phyloP scores from a whole-genome alignment of 495 filamentous ascomycete genomes.

The Aspergillus campestris region DNA sequence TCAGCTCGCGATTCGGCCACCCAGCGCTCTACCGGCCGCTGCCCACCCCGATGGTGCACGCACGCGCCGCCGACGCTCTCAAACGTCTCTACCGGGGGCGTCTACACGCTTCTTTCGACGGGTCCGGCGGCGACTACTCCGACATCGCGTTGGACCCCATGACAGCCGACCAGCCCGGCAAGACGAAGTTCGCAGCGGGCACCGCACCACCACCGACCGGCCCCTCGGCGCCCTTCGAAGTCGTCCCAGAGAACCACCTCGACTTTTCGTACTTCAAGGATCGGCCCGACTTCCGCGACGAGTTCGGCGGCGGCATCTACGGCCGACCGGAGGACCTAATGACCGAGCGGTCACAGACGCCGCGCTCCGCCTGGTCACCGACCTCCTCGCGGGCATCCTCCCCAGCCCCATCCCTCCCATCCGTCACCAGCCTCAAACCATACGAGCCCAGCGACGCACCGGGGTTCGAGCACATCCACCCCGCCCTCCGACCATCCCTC shows the following conservation, averaged over 20 bases:
- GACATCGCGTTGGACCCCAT: constrained; percentile 74
- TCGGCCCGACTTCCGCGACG: constrained; percentile 77
- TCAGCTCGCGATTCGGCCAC: constrained; percentile 78
- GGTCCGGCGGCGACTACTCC: constrained; percentile 60
- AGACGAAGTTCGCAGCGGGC: constrained; percentile 29
- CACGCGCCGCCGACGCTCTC: constrained; percentile 74
- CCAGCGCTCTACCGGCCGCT: constrained; percentile 83
- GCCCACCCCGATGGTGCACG: constrained; percentile 93
- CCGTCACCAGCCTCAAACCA: constrained; percentile 19
- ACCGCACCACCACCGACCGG: constrained; percentile 4
- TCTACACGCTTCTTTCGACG: constrained; percentile 40
- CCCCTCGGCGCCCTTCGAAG: constrained; percentile 58
- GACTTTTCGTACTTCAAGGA: constrained; percentile 92
- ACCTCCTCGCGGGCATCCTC: constrained; percentile 40
- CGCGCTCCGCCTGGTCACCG: constrained; percentile 44
- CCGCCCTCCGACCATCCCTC: constrained; percentile 29
- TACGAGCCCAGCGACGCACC: constrained; percentile 22
- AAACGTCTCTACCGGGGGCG: constrained; percentile 74
- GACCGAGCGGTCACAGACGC: constrained; percentile 57
- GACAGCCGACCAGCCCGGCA: constrained; percentile 67
- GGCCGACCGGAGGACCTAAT: constrained; percentile 57
- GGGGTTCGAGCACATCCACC: constrained; percentile 20
- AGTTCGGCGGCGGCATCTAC: constrained; percentile 74
- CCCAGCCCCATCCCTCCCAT: constrained; percentile 30
- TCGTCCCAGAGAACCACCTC: constrained; percentile 81